Percentiles rank a stretch among this genome's conserved stretches.
Conservation (phyloP, 768 basidiomycete species). For the Cyathus striatus region DNA sequence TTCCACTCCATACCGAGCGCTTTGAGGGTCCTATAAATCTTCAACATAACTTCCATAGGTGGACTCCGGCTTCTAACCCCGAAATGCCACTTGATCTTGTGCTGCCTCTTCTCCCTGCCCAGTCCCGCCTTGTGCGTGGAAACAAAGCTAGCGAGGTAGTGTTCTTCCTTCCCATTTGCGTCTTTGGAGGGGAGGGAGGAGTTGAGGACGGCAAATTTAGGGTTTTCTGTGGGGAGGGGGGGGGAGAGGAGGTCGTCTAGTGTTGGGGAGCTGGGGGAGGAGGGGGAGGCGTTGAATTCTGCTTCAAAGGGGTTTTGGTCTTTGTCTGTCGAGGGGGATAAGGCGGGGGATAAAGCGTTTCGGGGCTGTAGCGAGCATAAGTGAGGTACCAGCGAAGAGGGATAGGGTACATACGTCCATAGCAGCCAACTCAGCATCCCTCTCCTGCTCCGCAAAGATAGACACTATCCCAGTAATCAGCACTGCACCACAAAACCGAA, state of each 20-base stretch:
- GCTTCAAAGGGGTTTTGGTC: conserved; percentile 80
- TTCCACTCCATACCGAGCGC: conserved; percentile 96
- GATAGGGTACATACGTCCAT: conserved; percentile 66
- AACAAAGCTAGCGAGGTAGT: conserved; percentile 67
- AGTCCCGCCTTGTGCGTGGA: conserved; percentile 45
- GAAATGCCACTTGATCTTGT: conserved; percentile 94
- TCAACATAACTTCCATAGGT: conserved; percentile 99
- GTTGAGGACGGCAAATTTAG: conserved; percentile 69
- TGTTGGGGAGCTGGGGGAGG: neutral
- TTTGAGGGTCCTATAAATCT: conserved; percentile 92
- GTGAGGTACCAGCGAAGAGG: neutral
- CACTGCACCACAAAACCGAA: too few species aligned
- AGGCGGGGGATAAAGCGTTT: conserved; percentile 59
- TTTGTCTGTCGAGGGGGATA: conserved; percentile 60
- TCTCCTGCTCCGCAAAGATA: conserved; percentile 79
- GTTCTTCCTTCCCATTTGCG: conserved; percentile 51
- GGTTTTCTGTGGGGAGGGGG: conserved; percentile 6
- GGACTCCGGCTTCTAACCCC: conserved; percentile 92
- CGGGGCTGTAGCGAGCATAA: conserved; percentile 51
- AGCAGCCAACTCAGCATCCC: conserved; percentile 72
- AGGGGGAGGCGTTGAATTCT: conserved; percentile 49
- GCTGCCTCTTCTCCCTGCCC: conserved; percentile 57
- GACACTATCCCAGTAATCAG: conserved; percentile 48
- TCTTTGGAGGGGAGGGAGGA: conserved; percentile 73
- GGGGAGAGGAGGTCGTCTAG: conserved; percentile 15